Percentiles rank a stretch among this genome's conserved stretches.
Evolutionary conservation across 805 yeast species (phyloP).

Genomic region (Yarrowia bubula): DNA sequence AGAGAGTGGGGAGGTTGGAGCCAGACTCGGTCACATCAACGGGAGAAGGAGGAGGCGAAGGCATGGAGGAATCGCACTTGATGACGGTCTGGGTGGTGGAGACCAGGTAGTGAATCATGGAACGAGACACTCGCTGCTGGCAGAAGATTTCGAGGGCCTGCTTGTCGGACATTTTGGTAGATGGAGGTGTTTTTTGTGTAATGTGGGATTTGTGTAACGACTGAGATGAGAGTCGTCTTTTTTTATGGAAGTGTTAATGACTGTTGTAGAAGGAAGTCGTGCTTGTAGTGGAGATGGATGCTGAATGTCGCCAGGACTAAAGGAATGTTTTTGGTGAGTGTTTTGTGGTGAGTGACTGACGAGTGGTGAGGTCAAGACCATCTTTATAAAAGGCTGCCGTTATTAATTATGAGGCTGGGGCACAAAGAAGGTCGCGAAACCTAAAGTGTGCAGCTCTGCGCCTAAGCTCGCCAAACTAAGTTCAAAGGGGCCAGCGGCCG

Average conservation of each 20-base stretch:
- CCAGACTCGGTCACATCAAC: constrained; percentile 9
- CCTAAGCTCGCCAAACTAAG: constrained; percentile 5
- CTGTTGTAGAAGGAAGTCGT: too few species aligned
- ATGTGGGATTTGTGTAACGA: neutral
- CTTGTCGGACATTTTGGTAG: constrained; percentile 36
- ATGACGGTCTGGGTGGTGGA: constrained; percentile 43
- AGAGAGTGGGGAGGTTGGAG: constrained; percentile 35
- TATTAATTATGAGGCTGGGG: constrained; percentile 27
- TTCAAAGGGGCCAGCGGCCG: constrained; percentile 10
- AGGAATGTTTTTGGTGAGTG: neutral
- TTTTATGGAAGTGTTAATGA: too few species aligned
- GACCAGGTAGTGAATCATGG: constrained; percentile 46
- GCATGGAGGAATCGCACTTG: constrained; percentile 38
- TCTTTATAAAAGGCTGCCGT: constrained; percentile 2
- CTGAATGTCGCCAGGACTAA: neutral
- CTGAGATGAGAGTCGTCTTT: neutral
- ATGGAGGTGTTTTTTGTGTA: neutral
- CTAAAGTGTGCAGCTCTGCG: neutral
- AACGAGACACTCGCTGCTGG: constrained; percentile 43
- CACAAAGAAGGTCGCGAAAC: constrained; percentile 24
- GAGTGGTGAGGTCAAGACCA: neutral
- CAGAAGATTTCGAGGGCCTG: constrained; percentile 44
- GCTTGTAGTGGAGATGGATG: too few species aligned
- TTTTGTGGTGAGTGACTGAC: neutral
- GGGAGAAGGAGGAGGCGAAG: constrained; percentile 31